Evolutionary conservation across 2,329 filamentous ascomycete genomes (phyloP).

Genomic region (Rhexocercosporidium sp.): DNA sequence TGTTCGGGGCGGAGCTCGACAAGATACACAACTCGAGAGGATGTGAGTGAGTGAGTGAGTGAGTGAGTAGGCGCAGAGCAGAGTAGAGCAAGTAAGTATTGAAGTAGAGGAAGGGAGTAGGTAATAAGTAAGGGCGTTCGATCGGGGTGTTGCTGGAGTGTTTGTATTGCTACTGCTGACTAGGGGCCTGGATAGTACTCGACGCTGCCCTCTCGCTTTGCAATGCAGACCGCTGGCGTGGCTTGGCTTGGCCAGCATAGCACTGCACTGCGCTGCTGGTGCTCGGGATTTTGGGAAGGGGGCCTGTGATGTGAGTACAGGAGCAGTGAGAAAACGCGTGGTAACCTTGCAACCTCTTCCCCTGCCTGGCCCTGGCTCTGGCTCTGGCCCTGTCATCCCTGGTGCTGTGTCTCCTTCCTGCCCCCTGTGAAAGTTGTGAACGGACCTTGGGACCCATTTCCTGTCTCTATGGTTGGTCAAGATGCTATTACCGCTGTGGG

Average conservation of each 20-base stretch:
- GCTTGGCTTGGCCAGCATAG: constrained; percentile 1
- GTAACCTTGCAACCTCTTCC: not conserved
- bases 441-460: not conserved
- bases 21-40: constrained; percentile 9
- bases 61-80: not conserved
- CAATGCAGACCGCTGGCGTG: constrained; percentile 7
- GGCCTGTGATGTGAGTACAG: not conserved
- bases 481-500: not conserved
- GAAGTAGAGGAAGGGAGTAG: constrained; percentile 11
- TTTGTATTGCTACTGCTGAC: constrained; percentile 4
- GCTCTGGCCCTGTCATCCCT: not conserved
- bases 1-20: constrained; percentile 13
- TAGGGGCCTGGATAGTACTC: constrained; percentile 1
- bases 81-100: constrained; percentile 9
- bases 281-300: constrained; percentile 6
- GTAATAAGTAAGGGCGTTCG: not conserved
- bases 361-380: not conserved
- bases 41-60: not conserved
- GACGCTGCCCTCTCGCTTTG: constrained; percentile 4
- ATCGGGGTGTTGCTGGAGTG: constrained; percentile 1
- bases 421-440: constrained; percentile 1
- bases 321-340: not conserved
- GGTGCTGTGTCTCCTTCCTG: constrained; percentile 3
- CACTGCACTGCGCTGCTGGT: not conserved
- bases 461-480: not conserved